Evolutionary conservation across 2,329 filamentous ascomycete species (phyloP).

Genomic region (Drechslerella stenobrocha): DNA sequence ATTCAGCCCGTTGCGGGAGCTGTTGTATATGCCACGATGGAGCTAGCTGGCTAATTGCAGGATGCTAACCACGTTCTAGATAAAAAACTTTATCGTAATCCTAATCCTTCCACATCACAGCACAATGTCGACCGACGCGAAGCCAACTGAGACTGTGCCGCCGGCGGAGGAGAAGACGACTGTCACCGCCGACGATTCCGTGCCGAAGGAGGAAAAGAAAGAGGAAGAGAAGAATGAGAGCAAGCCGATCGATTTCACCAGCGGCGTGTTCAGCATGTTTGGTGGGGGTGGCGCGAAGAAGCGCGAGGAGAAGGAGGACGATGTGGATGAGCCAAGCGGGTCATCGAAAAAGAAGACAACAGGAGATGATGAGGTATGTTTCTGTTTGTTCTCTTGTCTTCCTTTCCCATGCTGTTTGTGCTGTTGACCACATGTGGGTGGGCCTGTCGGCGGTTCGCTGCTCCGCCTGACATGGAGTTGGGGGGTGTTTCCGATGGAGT

Average conservation of each 20-base stretch:
- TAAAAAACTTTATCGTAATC: not conserved
- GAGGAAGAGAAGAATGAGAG: constrained; percentile 11
- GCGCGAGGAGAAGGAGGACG: constrained; percentile 79
- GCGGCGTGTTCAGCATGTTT: constrained; percentile 90
- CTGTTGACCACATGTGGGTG: too few species aligned
- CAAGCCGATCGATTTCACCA: constrained; percentile 38
- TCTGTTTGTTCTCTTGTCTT: constrained; percentile 16
- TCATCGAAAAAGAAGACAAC: constrained; percentile 60
- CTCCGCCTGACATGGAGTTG: too few species aligned
- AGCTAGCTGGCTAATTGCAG: constrained; percentile 11
- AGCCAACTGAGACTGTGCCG: constrained; percentile 48
- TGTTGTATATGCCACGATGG: not conserved
- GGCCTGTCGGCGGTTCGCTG: too few species aligned
- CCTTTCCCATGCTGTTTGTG: constrained; percentile 3
- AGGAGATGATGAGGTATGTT: constrained; percentile 60
- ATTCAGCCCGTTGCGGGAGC: constrained; percentile 24
- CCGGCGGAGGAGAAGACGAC: constrained; percentile 34
- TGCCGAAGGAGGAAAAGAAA: constrained; percentile 44
- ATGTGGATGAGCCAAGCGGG: constrained; percentile 61
- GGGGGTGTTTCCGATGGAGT: too few species aligned
- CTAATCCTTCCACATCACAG: not conserved
- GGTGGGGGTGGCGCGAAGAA: constrained; percentile 97
- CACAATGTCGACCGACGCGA: constrained; percentile 49
- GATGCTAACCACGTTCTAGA: not conserved
- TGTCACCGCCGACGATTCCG: constrained; percentile 38